Percentiles rank a stretch among this genome's conserved stretches.
These are phyloP conservation scores for Diaporthe aspalathi DNA, from an alignment of 2,329 filamentous ascomycete genomes.

Conservation along the genomic window DNA sequence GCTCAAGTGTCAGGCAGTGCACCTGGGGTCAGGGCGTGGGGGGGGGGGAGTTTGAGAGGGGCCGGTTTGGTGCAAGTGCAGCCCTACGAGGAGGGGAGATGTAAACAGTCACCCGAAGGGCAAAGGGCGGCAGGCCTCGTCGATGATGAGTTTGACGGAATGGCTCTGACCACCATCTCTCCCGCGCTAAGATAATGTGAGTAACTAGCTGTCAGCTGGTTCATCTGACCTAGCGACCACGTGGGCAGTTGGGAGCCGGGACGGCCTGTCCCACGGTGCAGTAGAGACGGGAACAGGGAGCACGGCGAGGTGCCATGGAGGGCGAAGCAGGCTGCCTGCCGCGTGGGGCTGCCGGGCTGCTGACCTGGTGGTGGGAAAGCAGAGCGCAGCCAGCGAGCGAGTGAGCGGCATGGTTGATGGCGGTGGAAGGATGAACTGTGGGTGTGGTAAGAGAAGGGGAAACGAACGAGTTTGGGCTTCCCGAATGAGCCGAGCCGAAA, in stretches of 20 bases:
- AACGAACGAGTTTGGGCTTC: constrained; percentile 23
- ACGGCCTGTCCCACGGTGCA: not conserved
- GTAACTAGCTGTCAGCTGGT: constrained; percentile 22
- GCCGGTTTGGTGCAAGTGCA: constrained; percentile 1
- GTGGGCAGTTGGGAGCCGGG: constrained; percentile 18
- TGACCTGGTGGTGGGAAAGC: not conserved
- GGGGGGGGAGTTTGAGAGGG: too few species aligned
- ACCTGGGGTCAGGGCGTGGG: not conserved
- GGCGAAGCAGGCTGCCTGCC: constrained; percentile 22
- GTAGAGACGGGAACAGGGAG: not conserved
- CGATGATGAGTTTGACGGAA: not conserved
- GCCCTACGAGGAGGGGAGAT: constrained; percentile 28
- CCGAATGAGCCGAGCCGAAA: constrained; percentile 29
- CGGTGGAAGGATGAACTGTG: not conserved
- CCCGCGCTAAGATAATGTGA: constrained; percentile 10
- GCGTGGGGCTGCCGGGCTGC: not conserved
- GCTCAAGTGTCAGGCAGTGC: constrained; percentile 1
- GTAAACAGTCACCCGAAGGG: not conserved
- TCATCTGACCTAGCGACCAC: constrained; percentile 32
- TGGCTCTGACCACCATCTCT: constrained; percentile 18
- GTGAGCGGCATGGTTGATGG: not conserved
- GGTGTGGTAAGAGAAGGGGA: constrained; percentile 1
- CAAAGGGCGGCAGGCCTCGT: not conserved
- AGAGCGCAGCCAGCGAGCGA: not conserved
- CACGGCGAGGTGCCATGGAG: constrained; percentile 20